A percentile compares a stretch with the other conserved stretches of the same genome.
Conservation (phyloP, 2,329 filamentous ascomycete genomes). For the Thelonectria olida region DNA sequence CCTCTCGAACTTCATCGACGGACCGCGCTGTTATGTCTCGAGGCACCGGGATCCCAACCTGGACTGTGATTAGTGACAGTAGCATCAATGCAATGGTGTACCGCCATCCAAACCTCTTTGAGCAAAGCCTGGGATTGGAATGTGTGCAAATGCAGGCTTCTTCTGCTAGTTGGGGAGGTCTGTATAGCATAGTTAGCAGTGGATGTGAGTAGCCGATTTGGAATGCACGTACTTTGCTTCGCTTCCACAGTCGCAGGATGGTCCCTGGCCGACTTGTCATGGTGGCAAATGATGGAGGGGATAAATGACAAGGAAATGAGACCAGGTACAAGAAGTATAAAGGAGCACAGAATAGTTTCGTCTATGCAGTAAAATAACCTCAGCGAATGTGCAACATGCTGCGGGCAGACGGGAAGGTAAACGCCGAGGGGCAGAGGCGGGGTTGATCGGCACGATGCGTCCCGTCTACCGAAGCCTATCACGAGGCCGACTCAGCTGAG, state of each 20-base stretch:
- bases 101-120: slow-evolving; percentile 31
- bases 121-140: slow-evolving; percentile 42
- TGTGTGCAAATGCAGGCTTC: slow-evolving; percentile 39
- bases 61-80: not conserved
- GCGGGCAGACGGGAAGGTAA: not conserved
- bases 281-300: not conserved
- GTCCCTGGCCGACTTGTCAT: not conserved
- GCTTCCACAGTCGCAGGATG: not conserved
- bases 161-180: not conserved
- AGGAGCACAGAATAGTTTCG: too few relatives aligned
- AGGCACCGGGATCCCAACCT: slow-evolving; percentile 41
- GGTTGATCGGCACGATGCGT: not conserved
- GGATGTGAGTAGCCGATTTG: too few relatives aligned
- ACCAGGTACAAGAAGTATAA: too few relatives aligned
- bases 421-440: not conserved
- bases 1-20: slow-evolving; percentile 29
- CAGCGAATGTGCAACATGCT: too few relatives aligned
- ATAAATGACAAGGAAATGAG: not conserved
- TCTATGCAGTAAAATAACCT: too few relatives aligned
- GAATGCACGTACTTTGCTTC: not conserved
- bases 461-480: not conserved
- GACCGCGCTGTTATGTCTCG: slow-evolving; percentile 33
- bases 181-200: not conserved
- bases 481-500: not conserved
- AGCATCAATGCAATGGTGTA: not conserved